Conservation (phyloP, 2,329 filamentous ascomycete species). For the Amylocarpus encephaloides region DNA sequence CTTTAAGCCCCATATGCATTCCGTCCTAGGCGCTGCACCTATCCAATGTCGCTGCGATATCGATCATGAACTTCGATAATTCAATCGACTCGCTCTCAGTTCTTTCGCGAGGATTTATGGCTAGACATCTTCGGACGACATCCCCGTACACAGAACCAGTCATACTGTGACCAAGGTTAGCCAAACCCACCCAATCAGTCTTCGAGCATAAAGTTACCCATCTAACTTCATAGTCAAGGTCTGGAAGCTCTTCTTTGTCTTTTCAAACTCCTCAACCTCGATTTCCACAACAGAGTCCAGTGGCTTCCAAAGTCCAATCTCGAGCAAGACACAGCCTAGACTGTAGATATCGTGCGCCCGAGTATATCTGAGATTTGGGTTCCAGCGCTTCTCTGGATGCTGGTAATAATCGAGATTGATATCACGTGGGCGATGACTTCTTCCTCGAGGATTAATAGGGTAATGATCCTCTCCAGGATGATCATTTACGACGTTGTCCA, state of each 20-base stretch:
- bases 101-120: constrained; percentile 17
- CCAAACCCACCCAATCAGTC: neutral
- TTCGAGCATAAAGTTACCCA: constrained; percentile 10
- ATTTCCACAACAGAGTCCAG: constrained; percentile 29
- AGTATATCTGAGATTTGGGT: constrained; percentile 28
- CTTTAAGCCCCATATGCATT: no score
- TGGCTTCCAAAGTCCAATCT: constrained; percentile 44
- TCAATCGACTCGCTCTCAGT: constrained; percentile 16
- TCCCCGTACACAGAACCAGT: constrained; percentile 22
- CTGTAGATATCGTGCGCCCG: constrained; percentile 40
- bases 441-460: constrained; percentile 33
- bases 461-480: constrained; percentile 26
- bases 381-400: constrained; percentile 23
- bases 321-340: constrained; percentile 44
- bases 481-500: constrained; percentile 30
- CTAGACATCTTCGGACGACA: constrained; percentile 22
- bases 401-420: constrained; percentile 26
- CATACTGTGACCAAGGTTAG: constrained; percentile 10
- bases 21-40: constrained; percentile 17
- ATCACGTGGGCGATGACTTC: constrained; percentile 33
- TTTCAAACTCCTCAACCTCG: constrained; percentile 21
- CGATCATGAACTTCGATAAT: constrained; percentile 18
- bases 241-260: constrained; percentile 19
- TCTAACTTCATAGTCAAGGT: constrained; percentile 21
- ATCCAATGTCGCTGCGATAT: constrained; percentile 17